phyloP scores from a whole-genome alignment of 768 basidiomycete species.

The Trametes coccinea region DNA sequence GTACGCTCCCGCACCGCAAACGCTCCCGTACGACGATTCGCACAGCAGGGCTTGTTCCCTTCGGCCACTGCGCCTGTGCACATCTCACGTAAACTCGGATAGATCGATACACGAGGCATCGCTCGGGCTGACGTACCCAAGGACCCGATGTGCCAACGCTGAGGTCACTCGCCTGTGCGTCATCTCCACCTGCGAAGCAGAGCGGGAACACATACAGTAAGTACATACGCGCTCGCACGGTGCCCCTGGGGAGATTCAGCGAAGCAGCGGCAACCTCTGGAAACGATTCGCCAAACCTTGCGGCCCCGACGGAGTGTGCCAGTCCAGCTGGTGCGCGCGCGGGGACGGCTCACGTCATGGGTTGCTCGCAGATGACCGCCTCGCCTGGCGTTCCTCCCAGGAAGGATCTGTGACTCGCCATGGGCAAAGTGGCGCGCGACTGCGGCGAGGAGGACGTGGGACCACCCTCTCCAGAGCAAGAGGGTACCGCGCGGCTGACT shows the following conservation, averaged over 20 bases:
- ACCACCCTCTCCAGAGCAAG: not conserved
- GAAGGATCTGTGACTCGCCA: not conserved
- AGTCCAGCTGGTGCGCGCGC: not conserved
- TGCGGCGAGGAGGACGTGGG: conserved; percentile 10
- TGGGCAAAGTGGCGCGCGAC: conserved; percentile 4
- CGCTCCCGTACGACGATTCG: no score
- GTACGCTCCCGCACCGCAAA: no score
- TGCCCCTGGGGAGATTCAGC: not conserved
- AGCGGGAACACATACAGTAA: not conserved
- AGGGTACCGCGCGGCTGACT: not conserved
- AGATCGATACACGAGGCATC: no score
- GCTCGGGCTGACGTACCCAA: no score
- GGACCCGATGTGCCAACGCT: no score
- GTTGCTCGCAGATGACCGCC: conserved; percentile 13
- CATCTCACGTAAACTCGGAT: no score
- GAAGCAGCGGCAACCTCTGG: not conserved
- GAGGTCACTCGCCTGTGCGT: not conserved
- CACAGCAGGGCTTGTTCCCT: not conserved
- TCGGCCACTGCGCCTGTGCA: not conserved
- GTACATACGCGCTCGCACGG: not conserved
- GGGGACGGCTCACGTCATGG: not conserved
- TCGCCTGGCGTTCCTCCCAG: not conserved
- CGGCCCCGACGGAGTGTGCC: not conserved
- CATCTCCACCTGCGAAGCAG: not conserved
- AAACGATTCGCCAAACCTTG: not conserved